A percentile compares a stretch with the other conserved stretches of the same genome.
Evolutionary conservation across 1,284 basidiomycete genomes (phyloP).

Genomic region (Puccinia novopanici): DNA sequence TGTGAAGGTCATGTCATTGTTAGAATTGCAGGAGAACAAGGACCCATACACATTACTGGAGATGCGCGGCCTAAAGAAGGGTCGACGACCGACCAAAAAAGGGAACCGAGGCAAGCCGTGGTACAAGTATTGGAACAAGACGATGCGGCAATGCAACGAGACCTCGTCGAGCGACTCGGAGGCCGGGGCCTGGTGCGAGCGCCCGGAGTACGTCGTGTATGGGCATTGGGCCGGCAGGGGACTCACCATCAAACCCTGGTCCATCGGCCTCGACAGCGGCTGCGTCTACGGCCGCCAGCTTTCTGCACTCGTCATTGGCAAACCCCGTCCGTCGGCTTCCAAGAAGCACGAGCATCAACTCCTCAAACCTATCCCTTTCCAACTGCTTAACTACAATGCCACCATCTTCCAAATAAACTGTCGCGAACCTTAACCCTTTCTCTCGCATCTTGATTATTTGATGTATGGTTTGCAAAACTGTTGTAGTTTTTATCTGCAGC

Average conservation of each 20-base stretch:
- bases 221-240: slow-evolving; percentile 50
- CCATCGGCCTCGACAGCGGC: slow-evolving; percentile 36
- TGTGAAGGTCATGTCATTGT: neutral
- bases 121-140: slow-evolving; percentile 48
- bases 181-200: slow-evolving; percentile 1
- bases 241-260: slow-evolving; percentile 39
- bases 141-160: slow-evolving; percentile 23
- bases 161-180: neutral
- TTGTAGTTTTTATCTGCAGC: neutral
- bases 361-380: neutral
- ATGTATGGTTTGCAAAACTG: too few relatives aligned
- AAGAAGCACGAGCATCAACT: slow-evolving; percentile 8
- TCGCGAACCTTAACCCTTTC: slow-evolving; percentile 1
- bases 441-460: neutral
- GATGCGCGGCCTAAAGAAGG: slow-evolving; percentile 34
- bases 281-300: slow-evolving; percentile 40
- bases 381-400: slow-evolving; percentile 14
- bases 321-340: neutral
- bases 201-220: slow-evolving; percentile 26
- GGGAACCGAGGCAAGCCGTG: slow-evolving; percentile 36
- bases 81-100: neutral
- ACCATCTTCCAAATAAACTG: slow-evolving; percentile 20
- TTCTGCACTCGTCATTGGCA: slow-evolving; percentile 36
- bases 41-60: slow-evolving; percentile 38
- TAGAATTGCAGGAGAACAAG: slow-evolving; percentile 22